Evolutionary conservation across 2,329 filamentous ascomycete species (phyloP), one percentile per base, ranked within the genome.

Genomic region (Biscogniauxia marginata): DNA sequence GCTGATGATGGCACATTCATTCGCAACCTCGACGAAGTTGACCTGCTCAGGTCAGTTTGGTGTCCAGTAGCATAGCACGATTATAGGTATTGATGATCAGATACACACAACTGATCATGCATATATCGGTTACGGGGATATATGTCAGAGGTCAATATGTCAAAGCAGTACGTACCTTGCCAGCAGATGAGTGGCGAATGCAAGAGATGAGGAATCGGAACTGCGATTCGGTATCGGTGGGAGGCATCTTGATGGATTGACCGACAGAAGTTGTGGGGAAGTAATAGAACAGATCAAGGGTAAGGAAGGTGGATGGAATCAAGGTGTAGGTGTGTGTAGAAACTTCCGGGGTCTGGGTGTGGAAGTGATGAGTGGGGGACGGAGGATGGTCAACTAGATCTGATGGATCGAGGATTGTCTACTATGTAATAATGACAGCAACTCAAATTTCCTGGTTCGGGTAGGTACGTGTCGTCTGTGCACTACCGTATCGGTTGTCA

Each of bases 201-300:
- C 87, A 90, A 52, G 78, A 77, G 49, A 90, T 79, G 21, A 90
- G 76, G 68, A 90, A 89, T 59, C 79, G 81, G 72, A 89, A 79
- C 63, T 88, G 85, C 0, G 73, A 72, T 23, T 84, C 78, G 19
- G 81, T 75, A 23, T 83, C 79, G 20, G 74, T 73, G 56, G 75
- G 69, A 56, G 66, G 60, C 83, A 85, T 86, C 9, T 62, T 77
- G 67, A n/a, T 16, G 1, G 30, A 39, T 16, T 39, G 30, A 39
- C n/a, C 5, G 13, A 39, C n/a, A 16, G n/a, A 39, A 16, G 5
- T 39, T 8, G 5, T n/a, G 30, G 30, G n/a, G 9, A 39, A 5
- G 9, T 39, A n/a, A 16, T n/a, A 39, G 30, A 34, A 39, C n/a
- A n/a, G 30, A 39, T 39, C n/a, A n/a, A n/a, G 30, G 13, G 5